These are phyloP conservation scores for Podospora fimiseda DNA, from an alignment of 495 filamentous ascomycete species.

Conservation along the genomic window DNA sequence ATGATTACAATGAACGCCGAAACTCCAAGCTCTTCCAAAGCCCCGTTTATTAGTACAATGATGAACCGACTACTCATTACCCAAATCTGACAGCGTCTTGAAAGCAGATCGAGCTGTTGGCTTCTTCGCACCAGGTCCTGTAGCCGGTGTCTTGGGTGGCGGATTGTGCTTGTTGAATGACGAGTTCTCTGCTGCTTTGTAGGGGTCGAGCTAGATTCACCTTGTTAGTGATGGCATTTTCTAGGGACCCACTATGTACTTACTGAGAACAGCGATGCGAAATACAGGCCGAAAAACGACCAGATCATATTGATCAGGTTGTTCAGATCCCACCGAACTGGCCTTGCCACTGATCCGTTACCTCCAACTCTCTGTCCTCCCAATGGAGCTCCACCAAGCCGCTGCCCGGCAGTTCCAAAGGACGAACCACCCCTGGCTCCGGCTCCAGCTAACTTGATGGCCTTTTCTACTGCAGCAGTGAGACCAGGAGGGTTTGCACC, in stretches of 20 bases:
- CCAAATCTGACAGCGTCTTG: constrained; percentile 39
- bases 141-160: constrained; percentile 13
- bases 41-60: constrained; percentile 7
- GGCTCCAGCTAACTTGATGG: constrained; percentile 51
- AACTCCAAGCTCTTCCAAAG: too few species aligned
- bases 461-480: constrained; percentile 67
- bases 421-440: constrained; percentile 39
- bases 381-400: constrained; percentile 25
- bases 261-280: constrained; percentile 51
- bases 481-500: constrained; percentile 75
- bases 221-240: constrained; percentile 19
- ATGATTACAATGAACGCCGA: background rate
- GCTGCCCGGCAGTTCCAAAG: constrained; percentile 35
- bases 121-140: constrained; percentile 16
- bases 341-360: constrained; percentile 22
- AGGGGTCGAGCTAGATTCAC: constrained; percentile 58
- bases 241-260: too few species aligned
- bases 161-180: constrained; percentile 52
- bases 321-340: constrained; percentile 36
- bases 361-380: constrained; percentile 12
- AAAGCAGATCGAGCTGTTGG: constrained; percentile 27
- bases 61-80: constrained; percentile 10
- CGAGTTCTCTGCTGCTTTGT: constrained; percentile 56
- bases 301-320: constrained; percentile 42
- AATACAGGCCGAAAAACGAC: constrained; percentile 55